phyloP scores from a whole-genome alignment of 75 land plant genomes.

The Adiantum capillusveneris region DNA sequence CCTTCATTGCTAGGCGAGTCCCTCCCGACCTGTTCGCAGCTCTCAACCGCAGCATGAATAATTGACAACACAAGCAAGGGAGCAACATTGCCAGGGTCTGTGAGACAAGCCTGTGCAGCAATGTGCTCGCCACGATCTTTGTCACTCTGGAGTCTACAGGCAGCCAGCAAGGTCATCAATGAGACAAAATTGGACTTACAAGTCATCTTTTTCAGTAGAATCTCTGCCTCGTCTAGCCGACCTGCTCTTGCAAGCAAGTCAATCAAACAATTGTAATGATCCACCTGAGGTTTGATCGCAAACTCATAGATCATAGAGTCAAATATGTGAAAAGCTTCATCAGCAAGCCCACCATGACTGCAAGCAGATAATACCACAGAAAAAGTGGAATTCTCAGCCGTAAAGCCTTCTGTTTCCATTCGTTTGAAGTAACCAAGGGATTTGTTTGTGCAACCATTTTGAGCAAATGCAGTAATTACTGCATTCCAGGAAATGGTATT shows the following conservation, averaged over 20 bases:
- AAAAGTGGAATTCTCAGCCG: slow-evolving; percentile 20
- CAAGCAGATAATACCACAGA: slow-evolving; percentile 19
- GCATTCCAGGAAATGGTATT: slow-evolving; percentile 50
- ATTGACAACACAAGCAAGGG: slow-evolving; percentile 20
- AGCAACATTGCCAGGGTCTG: slow-evolving; percentile 2
- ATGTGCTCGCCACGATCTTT: slow-evolving; percentile 7
- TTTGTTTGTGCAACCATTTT: slow-evolving; percentile 16
- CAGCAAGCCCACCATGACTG: slow-evolving; percentile 24
- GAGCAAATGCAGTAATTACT: slow-evolving; percentile 35
- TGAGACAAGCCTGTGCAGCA: slow-evolving; percentile 1
- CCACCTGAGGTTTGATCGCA: slow-evolving; percentile 11
- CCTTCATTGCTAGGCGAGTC: no score
- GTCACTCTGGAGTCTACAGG: slow-evolving; percentile 12
- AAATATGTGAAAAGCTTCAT: slow-evolving; percentile 13
- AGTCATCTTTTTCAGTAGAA: slow-evolving; percentile 10
- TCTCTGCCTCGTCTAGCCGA: slow-evolving; percentile 16
- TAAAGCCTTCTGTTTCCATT: slow-evolving; percentile 18
- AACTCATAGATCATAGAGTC: slow-evolving; percentile 11
- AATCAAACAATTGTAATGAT: slow-evolving; percentile 30
- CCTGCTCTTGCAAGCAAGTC: slow-evolving; percentile 27
- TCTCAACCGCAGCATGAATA: slow-evolving; percentile 20
- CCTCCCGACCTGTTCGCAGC: slow-evolving; percentile 6
- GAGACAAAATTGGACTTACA: slow-evolving; percentile 9
- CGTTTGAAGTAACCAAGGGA: slow-evolving; percentile 24
- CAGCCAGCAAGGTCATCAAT: slow-evolving; percentile 11